Evolutionary conservation across 2,329 filamentous ascomycete species (phyloP).

Genomic region (Thelonectria rubi): DNA sequence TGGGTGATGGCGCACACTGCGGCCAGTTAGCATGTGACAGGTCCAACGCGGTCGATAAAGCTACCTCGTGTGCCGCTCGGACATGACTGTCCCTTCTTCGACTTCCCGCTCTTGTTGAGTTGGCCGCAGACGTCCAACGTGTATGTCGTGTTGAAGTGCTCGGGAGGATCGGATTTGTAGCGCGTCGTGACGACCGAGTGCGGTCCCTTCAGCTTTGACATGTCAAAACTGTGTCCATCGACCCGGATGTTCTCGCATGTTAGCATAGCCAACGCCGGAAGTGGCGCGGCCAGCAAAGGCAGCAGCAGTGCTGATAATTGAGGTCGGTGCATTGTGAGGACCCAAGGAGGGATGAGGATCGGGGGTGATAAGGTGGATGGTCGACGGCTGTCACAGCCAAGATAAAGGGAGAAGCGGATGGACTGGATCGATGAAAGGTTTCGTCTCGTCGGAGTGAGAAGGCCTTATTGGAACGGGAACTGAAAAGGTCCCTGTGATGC

Average conservation of each 20-base stretch:
- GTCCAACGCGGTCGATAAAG: slow-evolving; percentile 26
- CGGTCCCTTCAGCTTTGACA: slow-evolving; percentile 70
- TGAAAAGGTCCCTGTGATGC: slow-evolving; percentile 22
- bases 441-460: slow-evolving; percentile 10
- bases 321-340: slow-evolving; percentile 52
- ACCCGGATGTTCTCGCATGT: slow-evolving; percentile 70
- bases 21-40: slow-evolving; percentile 18
- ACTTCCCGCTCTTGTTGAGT: slow-evolving; percentile 68
- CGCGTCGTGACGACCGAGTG: slow-evolving; percentile 72
- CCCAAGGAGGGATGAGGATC: slow-evolving; percentile 15
- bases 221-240: slow-evolving; percentile 69
- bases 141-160: slow-evolving; percentile 76
- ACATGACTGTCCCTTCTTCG: slow-evolving; percentile 68
- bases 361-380: slow-evolving; percentile 10
- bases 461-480: slow-evolving; percentile 1
- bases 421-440: slow-evolving; percentile 12
- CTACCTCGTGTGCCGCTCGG: slow-evolving; percentile 74
- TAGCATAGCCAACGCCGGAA: slow-evolving; percentile 59
- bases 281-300: slow-evolving; percentile 49
- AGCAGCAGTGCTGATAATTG: slow-evolving; percentile 50
- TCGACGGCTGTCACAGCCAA: slow-evolving; percentile 16
- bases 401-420: slow-evolving; percentile 17
- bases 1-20: slow-evolving; percentile 80
- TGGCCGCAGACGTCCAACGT: slow-evolving; percentile 80
- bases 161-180: slow-evolving; percentile 61